Evolutionary conservation across 2,329 filamentous ascomycete genomes (phyloP), one percentile per base, ranked within the genome.

Genomic region (Ascochyta lentis): DNA sequence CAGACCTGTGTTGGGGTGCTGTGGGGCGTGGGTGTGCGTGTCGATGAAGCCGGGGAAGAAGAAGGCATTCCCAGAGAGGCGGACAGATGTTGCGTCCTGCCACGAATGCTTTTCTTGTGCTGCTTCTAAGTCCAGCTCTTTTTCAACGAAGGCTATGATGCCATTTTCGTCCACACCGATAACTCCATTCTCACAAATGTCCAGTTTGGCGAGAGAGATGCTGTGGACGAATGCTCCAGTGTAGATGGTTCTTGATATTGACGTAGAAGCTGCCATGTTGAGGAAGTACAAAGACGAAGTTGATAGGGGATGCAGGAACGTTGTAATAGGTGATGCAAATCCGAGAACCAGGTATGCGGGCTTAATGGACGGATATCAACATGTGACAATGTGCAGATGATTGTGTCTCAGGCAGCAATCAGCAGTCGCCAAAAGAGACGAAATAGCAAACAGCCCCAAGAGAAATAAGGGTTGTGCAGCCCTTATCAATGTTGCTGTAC

Each of bases 1-100:
- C 61, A 99, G 89, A 56, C 95, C 95, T 1, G 87, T 86, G 71
- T 99, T 99, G 54, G 94, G 92, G 69, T 96, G 97, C 78, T 99
- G 95, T 0, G 93, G 86, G 8, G 95, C 95, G 74, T 99, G 95
- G 54, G 96, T 90, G 74, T 99, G 95, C 0, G 95, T 96, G 76
- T 99, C 94, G 57, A 95, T 87, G 70, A 94, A 92, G 6, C 91
- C 91, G 0, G 91, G 91, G 66, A 95, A 94, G 80, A 91, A 92
- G 78, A 94, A 94, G 50, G 89, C 84, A 10, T 83, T 82, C 4
- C 79, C 78, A 39, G 74, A 24, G 19, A 72, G 55, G 6, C 49
- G 68, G 4, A 82, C 66, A 1, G 75, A 59, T 70, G 80, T 64
- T 35, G 76, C 69, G 61, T 77, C 58, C 70, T 77, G 48, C 78